A percentile compares a stretch with the other conserved stretches of the same genome.
These are phyloP conservation scores for Asterochloris erici DNA, from an alignment of 139 green algal species.

Conservation along the genomic window DNA sequence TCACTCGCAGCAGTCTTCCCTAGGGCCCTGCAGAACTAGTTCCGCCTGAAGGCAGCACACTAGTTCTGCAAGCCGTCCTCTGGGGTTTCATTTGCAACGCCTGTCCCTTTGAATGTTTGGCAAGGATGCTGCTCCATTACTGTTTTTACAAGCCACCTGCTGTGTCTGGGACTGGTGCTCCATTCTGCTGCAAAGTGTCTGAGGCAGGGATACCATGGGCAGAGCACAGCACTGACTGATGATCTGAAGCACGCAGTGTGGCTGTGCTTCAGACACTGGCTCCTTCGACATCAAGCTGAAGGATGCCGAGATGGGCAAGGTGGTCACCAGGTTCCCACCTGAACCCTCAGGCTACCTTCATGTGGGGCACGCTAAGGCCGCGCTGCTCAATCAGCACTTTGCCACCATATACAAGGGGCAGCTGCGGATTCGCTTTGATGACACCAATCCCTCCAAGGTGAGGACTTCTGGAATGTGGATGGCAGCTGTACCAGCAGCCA, in stretches of 20 bases:
- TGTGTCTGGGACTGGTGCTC: too few relatives aligned
- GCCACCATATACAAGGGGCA: constrained; percentile 85
- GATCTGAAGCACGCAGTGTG: not conserved
- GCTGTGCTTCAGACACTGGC: constrained; percentile 37
- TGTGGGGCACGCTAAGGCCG: constrained; percentile 96
- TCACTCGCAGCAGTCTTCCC: too few relatives aligned
- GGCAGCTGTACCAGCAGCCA: not conserved
- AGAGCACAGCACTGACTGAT: too few relatives aligned
- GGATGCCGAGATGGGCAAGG: constrained; percentile 74
- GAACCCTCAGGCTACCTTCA: constrained; percentile 95
- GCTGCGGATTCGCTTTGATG: constrained; percentile 95
- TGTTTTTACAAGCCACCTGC: too few relatives aligned
- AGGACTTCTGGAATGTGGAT: not conserved
- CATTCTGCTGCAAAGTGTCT: too few relatives aligned
- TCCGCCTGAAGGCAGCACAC: too few relatives aligned
- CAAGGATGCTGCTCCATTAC: too few relatives aligned
- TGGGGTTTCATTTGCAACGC: too few relatives aligned
- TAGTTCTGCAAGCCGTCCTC: too few relatives aligned
- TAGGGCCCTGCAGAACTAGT: too few relatives aligned
- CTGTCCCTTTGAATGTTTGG: too few relatives aligned
- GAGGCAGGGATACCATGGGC: too few relatives aligned
- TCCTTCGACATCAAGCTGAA: constrained; percentile 88
- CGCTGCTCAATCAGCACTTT: constrained; percentile 89
- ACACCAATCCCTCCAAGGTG: constrained; percentile 97
- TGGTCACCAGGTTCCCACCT: constrained; percentile 96